A percentile compares a stretch with the other conserved stretches of the same genome.
phyloP scores from a whole-genome alignment of 176 grass and related monocot genomes.

The Carex myosuroides region DNA sequence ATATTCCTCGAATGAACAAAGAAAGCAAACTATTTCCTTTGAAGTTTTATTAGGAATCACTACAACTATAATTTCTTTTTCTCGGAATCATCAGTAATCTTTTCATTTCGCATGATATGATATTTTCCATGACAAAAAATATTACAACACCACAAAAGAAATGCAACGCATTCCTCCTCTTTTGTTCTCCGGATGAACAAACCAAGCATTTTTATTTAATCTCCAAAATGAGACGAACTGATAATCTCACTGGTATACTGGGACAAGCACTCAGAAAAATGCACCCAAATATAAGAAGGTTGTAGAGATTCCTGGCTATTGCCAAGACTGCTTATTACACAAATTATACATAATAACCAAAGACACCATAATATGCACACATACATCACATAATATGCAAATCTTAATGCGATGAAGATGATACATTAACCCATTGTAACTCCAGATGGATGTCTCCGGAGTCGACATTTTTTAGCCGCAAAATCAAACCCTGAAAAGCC shows the following conservation, averaged over 20 bases:
- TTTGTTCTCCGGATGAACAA: neutral
- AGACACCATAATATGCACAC: neutral
- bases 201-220: neutral
- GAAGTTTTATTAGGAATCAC: neutral
- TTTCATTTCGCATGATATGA: neutral
- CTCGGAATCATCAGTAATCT: too few relatives aligned
- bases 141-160: neutral
- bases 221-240: neutral
- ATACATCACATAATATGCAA: neutral
- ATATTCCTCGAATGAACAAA: neutral
- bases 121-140: neutral
- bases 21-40: neutral
- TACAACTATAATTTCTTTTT: neutral
- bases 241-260: neutral
- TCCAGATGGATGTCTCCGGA: slow-evolving; percentile 63
- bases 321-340: neutral
- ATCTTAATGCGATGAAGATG: neutral
- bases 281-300: neutral
- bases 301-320: neutral
- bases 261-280: neutral
- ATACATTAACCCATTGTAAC: slow-evolving; percentile 58
- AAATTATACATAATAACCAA: neutral
- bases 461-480: slow-evolving; percentile 52
- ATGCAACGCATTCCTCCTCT: neutral
- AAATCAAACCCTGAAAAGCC: slow-evolving; percentile 56